A percentile compares a stretch with the other conserved stretches of the same genome.
Evolutionary conservation across 1,284 basidiomycete genomes (phyloP).

Genomic region (Ustilago bromivora): DNA sequence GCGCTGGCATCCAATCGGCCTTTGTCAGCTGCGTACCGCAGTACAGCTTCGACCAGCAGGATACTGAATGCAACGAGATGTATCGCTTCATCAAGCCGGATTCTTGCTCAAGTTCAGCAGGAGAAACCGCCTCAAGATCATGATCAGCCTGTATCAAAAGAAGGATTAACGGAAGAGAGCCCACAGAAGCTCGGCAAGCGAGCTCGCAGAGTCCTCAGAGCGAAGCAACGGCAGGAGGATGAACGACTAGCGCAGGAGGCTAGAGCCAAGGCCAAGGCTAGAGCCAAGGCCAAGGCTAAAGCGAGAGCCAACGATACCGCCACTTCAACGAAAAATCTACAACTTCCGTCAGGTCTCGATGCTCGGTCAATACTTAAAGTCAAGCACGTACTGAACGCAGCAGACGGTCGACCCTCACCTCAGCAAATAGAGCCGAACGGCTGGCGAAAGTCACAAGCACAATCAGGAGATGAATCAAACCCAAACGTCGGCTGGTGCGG

Average conservation of each 20-base stretch:
- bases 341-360: too few relatives aligned
- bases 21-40: not conserved
- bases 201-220: constrained; percentile 32
- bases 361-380: constrained; percentile 21
- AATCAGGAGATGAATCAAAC: not conserved
- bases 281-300: not conserved
- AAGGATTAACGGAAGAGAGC: not conserved
- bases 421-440: constrained; percentile 5
- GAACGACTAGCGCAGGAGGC: constrained; percentile 17
- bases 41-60: not conserved
- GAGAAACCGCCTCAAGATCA: not conserved
- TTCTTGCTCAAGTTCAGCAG: constrained; percentile 25
- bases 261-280: constrained; percentile 11
- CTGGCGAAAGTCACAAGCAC: constrained; percentile 9
- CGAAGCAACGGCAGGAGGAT: constrained; percentile 25
- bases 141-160: not conserved
- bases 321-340: too few relatives aligned
- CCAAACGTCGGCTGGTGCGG: constrained; percentile 33
- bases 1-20: not conserved
- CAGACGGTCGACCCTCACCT: not conserved
- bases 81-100: constrained; percentile 27
- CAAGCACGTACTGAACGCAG: constrained; percentile 14
- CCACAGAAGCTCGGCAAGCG: constrained; percentile 38
- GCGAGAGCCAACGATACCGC: not conserved
- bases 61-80: not conserved